Conservation (phyloP, 2,329 filamentous ascomycete species). For the Aureobasidium sp. region DNA sequence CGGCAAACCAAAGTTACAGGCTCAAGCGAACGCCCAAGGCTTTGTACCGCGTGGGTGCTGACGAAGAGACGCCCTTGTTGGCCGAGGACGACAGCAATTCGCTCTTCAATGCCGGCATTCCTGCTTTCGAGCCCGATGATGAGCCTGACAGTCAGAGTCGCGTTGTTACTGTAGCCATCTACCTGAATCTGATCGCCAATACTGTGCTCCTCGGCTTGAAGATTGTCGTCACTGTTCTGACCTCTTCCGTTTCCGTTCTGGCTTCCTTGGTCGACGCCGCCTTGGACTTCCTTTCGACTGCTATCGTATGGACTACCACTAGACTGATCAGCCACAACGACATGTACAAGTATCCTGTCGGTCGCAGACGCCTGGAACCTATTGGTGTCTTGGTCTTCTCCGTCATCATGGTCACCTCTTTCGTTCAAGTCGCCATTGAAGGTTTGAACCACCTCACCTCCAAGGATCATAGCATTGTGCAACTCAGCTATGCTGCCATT, state of each 20-base stretch:
- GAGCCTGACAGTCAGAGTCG: constrained; percentile 66
- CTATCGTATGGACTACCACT: constrained; percentile 73
- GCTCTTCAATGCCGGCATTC: constrained; percentile 41
- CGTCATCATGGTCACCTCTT: constrained; percentile 79
- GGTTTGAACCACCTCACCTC: constrained; percentile 58
- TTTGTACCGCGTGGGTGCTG: constrained; percentile 63
- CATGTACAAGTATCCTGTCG: constrained; percentile 70
- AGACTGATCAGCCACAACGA: constrained; percentile 67
- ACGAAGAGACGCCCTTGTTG: constrained; percentile 62
- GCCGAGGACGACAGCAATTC: constrained; percentile 37
- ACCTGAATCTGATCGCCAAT: constrained; percentile 77
- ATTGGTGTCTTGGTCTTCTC: constrained; percentile 76
- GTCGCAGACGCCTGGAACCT: constrained; percentile 67
- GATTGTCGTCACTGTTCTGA: constrained; percentile 66
- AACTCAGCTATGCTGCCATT: constrained; percentile 65
- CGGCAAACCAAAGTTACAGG: constrained; percentile 32
- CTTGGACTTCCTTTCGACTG: constrained; percentile 73
- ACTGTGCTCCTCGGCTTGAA: constrained; percentile 67
- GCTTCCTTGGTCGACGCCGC: constrained; percentile 73
- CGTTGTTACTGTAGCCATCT: constrained; percentile 81
- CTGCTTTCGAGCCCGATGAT: constrained; percentile 62
- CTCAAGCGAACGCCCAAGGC: constrained; percentile 77
- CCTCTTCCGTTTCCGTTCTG: constrained; percentile 73
- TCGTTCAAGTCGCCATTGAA: constrained; percentile 69
- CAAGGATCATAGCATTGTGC: constrained; percentile 60